Evolutionary conservation across 768 basidiomycete genomes (phyloP), one percentile per base, ranked within the genome.

Genomic region (Krasilnikovozyma curviuscula): DNA sequence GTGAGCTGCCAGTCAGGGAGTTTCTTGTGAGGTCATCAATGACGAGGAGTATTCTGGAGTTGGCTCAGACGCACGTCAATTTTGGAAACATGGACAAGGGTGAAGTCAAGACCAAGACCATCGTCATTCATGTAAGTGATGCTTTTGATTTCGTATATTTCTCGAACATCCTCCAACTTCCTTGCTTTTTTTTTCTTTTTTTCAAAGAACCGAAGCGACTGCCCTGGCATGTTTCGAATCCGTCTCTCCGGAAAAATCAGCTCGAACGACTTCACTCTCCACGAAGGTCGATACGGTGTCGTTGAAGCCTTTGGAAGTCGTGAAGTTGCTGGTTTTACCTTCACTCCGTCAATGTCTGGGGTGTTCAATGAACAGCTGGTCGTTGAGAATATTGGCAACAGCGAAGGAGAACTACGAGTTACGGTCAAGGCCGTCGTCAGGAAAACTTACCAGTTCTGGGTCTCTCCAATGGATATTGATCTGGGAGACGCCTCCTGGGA

Each of bases 21-120:
- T 44, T 64, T 13, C 50, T 62, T 32, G 53, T 64, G n/a, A 40
- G 60, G 29, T 59, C 56, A 32, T 55, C 52, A 16, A 60, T 57
- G 40, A 58, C 60, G 24, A 44, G 61, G 30, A 54, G 48, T 24
- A 55, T 59, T 6, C 46, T 64, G 33, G 63, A 64, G 29, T 59
- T 64, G 10, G 60, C 59, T 38, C 61, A 62, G 56, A 55, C 54
- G 29, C 59, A 58, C 29, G 60, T 64, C 56, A 64, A 64, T 51
- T 62, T 64, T 47, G 63, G 63, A 2, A 52, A 45, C 12, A 54
- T 60, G 31, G 60, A 64, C 23, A 61, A 61, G 54, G 60, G 61
- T 23, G 60, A 61, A 31, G 50, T 56, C 27, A 58, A 57, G 50
- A 54, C 56, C 12, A 62, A 61, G 51, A 61, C 55, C 29, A 60